Conservation (phyloP, 2,329 filamentous ascomycete genomes). For the Ceratocystis variospora region DNA sequence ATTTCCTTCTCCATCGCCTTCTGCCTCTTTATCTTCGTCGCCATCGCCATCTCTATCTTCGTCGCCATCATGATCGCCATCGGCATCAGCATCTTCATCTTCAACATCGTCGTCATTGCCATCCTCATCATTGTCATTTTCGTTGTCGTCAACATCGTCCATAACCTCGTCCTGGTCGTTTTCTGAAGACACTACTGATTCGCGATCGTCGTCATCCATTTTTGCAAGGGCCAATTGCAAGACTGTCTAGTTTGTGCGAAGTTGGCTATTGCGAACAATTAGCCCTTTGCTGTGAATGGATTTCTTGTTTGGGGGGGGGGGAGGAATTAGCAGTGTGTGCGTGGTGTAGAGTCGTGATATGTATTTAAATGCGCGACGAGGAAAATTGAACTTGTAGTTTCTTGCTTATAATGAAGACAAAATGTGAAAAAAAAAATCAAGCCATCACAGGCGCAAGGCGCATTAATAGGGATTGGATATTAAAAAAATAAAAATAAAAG, state of each 20-base stretch:
- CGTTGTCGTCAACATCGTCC: constrained; percentile 34
- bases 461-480: too few relatives aligned
- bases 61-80: constrained; percentile 23
- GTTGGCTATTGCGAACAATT: not conserved
- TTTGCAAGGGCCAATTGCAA: not conserved
- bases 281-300: too few relatives aligned
- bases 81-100: constrained; percentile 29
- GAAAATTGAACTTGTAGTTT: too few relatives aligned
- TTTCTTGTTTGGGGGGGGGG: too few relatives aligned
- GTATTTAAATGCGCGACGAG: too few relatives aligned
- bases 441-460: too few relatives aligned
- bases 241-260: not conserved
- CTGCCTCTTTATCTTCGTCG: constrained; percentile 28
- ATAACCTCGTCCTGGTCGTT: constrained; percentile 44
- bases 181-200: constrained; percentile 22
- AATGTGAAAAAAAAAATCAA: too few relatives aligned
- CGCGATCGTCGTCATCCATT: constrained; percentile 19
- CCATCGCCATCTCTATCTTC: constrained; percentile 28
- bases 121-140: constrained; percentile 30
- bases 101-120: constrained; percentile 33
- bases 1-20: constrained; percentile 23
- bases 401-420: too few relatives aligned
- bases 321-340: too few relatives aligned
- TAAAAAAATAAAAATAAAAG: too few relatives aligned
- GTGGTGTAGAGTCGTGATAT: too few relatives aligned